Base-by-base conservation (phyloP, 148 eudicot species). In the Vaccinium myrtillus region DNA sequence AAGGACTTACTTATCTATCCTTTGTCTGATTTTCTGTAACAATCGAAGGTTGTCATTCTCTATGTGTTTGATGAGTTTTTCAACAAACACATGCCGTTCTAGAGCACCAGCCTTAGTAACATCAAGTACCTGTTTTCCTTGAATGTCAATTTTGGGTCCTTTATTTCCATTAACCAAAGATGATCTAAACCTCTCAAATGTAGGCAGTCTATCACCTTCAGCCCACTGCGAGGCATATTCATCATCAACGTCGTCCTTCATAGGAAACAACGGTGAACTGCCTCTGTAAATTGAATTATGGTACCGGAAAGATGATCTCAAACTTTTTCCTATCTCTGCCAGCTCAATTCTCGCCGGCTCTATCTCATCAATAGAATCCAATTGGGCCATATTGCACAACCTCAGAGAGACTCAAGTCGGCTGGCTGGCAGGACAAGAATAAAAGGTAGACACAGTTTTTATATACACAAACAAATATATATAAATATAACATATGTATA, bases 11-110 rank as follows among this genome's bases (percentile, higher is more conserved):
- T 88, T 93, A 87, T 92, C 94, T 48, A 90, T 91, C 88, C 98
- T 90, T 54, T 86, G 86, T 87, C 92, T 91, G n/a, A 94, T 91
- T 85, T 94, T 93, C 77, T 88, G 92, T 88, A 95, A 86, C 80
- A 95, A 88, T 10, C 83, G 89, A 84, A 91, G 98, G 86, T 95
- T 95, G 86, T 95, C 98, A 78, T 88, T 88, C 84, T 93, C 93
- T 85, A 92, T 90, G 87, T 95, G 92, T 82, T 89, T 92, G 82
- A 95, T 90, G 87, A 94, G 92, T 89, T 91, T 94, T 84, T 94
- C 98, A 70, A 95, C 91, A 82, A 95, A 89, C 86, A 87, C 75
- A 80, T 89, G 93, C 65, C 95, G 87, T 83, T 95, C 95, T 36
- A 82, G 56, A 50, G 96, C 90, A 79, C 90, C 93, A 86, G 94